Evolutionary conservation across 306 rosid species (phyloP).

Genomic region (Benincasa hispida): DNA sequence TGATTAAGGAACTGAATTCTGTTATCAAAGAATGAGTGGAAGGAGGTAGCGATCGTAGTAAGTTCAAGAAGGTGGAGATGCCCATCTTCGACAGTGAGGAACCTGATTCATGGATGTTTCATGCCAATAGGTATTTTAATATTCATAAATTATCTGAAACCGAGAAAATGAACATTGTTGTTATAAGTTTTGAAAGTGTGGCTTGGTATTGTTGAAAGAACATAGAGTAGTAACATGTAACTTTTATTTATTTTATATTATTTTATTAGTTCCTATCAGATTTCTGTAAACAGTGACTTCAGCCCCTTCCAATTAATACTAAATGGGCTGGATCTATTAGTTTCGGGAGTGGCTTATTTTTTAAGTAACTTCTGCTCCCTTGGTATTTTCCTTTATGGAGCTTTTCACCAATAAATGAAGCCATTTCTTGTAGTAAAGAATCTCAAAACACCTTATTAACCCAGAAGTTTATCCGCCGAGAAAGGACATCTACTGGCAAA

Average conservation of each 20-base stretch:
- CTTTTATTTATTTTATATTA: not conserved
- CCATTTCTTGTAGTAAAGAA: not conserved
- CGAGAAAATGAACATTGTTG: too few relatives aligned
- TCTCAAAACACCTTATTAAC: constrained; percentile 53
- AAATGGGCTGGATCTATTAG: not conserved
- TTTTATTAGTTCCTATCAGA: not conserved
- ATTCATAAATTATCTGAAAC: too few relatives aligned
- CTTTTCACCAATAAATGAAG: not conserved
- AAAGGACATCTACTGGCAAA: constrained; percentile 53
- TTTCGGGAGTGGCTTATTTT: not conserved
- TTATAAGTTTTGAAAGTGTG: too few relatives aligned
- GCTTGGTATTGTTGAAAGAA: too few relatives aligned
- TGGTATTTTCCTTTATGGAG: not conserved
- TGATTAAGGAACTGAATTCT: too few relatives aligned
- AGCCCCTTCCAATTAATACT: not conserved
- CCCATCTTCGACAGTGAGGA: too few relatives aligned
- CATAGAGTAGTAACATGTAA: not conserved
- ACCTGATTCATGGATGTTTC: too few relatives aligned
- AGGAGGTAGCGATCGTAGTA: too few relatives aligned
- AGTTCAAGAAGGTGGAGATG: too few relatives aligned
- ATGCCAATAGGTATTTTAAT: too few relatives aligned
- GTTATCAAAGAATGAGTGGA: too few relatives aligned
- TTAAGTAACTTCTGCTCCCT: not conserved
- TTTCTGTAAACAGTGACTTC: not conserved
- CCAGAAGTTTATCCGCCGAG: constrained; percentile 81